phyloP scores from a whole-genome alignment of 1,284 basidiomycete genomes.

The Trichosporon faecale region DNA sequence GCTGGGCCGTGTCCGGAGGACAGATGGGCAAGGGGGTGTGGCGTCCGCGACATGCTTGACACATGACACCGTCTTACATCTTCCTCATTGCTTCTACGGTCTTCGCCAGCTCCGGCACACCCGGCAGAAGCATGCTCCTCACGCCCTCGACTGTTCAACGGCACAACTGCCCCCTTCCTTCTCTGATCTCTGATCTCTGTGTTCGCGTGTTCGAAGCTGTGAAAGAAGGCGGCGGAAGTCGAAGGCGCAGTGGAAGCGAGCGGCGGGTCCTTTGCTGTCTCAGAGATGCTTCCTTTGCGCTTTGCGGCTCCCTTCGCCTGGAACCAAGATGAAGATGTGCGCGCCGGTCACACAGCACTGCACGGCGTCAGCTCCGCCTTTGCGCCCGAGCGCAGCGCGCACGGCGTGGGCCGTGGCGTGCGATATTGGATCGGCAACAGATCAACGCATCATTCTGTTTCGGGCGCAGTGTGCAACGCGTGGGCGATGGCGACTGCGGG shows the following conservation, averaged over 20 bases:
- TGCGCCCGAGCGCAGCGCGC: not conserved
- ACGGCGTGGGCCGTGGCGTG: not conserved
- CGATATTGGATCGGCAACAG: not conserved
- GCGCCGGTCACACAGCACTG: not conserved
- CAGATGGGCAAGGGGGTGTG: not conserved
- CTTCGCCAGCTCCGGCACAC: no score
- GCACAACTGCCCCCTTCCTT: no score
- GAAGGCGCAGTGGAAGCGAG: not conserved
- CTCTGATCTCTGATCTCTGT: not conserved
- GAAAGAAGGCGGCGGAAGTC: not conserved
- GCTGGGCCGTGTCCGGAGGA: not conserved
- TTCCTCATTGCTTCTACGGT: not conserved
- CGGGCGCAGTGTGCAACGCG: constrained; percentile 3
- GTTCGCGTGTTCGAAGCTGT: not conserved
- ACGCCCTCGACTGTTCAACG: no score
- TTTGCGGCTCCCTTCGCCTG: not conserved
- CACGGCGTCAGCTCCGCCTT: not conserved
- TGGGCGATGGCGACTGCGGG: not conserved
- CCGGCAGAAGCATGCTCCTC: no score
- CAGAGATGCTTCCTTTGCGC: not conserved
- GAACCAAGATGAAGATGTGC: not conserved
- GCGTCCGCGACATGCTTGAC: no score
- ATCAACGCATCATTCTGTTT: not conserved
- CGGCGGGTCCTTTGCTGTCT: not conserved
- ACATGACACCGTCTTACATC: not conserved